Evolutionary conservation across 495 filamentous ascomycete species (phyloP).

Genomic region (Neurospora sp.): DNA sequence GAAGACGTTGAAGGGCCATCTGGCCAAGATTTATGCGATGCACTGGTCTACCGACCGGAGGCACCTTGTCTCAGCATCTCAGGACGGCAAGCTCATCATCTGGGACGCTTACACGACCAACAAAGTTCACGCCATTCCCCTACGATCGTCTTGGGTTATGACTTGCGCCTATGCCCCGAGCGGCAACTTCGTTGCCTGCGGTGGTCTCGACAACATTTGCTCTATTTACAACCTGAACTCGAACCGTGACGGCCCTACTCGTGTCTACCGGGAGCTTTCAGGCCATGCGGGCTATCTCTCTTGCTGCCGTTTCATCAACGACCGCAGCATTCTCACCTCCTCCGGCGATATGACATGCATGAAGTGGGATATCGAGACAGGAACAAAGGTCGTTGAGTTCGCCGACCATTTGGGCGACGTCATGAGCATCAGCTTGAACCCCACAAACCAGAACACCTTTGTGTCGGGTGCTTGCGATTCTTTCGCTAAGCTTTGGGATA

Average conservation of each 20-base stretch:
- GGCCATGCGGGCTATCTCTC: slow-evolving; percentile 96
- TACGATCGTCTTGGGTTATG: slow-evolving; percentile 99
- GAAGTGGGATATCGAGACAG: slow-evolving; percentile 98
- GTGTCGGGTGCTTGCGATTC: slow-evolving; percentile 97
- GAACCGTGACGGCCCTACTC: slow-evolving; percentile 88
- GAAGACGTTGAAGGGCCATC: slow-evolving; percentile 89
- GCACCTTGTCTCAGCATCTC: slow-evolving; percentile 94
- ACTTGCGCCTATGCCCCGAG: slow-evolving; percentile 98
- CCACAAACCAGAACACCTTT: slow-evolving; percentile 96
- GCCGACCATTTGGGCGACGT: slow-evolving; percentile 97
- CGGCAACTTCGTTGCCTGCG: slow-evolving; percentile 96
- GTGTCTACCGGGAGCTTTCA: slow-evolving; percentile 91
- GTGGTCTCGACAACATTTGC: slow-evolving; percentile 98
- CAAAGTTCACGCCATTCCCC: slow-evolving; percentile 98
- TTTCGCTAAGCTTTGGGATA: slow-evolving; percentile 98
- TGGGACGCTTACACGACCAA: slow-evolving; percentile 99
- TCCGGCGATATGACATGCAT: slow-evolving; percentile 99
- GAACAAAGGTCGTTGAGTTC: slow-evolving; percentile 94
- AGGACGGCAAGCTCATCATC: slow-evolving; percentile 98
- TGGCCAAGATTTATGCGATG: slow-evolving; percentile 99
- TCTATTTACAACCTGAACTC: slow-evolving; percentile 97
- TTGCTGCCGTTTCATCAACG: slow-evolving; percentile 98
- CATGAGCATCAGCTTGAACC: slow-evolving; percentile 99
- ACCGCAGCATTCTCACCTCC: slow-evolving; percentile 93
- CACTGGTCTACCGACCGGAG: slow-evolving; percentile 99